phyloP scores from a whole-genome alignment of 2,329 filamentous ascomycete genomes.

The Nigrospora sphaerica region DNA sequence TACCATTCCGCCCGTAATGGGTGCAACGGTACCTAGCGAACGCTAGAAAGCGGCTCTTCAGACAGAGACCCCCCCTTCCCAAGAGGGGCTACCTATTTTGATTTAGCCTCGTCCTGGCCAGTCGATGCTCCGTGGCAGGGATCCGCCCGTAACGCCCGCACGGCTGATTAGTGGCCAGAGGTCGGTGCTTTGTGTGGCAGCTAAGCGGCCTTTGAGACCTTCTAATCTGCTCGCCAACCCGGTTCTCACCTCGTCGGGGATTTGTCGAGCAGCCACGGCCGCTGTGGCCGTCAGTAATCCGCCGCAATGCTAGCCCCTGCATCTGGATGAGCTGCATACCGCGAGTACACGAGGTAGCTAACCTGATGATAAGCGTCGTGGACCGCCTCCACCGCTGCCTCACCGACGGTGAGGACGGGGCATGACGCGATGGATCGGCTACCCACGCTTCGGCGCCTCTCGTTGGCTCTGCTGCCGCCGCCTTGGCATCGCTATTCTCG shows the following conservation, averaged over 20 bases:
- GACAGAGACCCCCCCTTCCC: neutral
- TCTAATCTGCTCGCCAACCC: neutral
- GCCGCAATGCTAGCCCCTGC: too few relatives aligned
- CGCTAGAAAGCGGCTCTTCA: too few relatives aligned
- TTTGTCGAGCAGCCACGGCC: neutral
- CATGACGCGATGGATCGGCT: neutral
- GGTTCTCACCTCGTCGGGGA: neutral
- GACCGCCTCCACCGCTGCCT: too few relatives aligned
- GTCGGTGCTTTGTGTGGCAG: constrained; percentile 1
- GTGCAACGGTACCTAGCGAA: too few relatives aligned
- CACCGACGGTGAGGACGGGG: neutral
- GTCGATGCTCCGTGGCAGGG: constrained; percentile 4
- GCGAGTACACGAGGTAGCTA: too few relatives aligned
- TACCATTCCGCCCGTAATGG: too few relatives aligned
- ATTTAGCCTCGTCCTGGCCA: constrained; percentile 1
- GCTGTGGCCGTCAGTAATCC: neutral
- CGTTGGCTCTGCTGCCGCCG: constrained; percentile 3
- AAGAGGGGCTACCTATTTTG: too few relatives aligned
- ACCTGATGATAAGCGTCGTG: too few relatives aligned
- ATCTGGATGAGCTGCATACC: too few relatives aligned
- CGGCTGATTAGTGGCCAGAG: constrained; percentile 3
- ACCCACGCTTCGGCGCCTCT: neutral
- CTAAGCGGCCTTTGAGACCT: constrained; percentile 2
- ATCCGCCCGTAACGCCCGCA: constrained; percentile 3
- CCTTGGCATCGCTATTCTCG: constrained; percentile 2